A percentile compares a stretch with the other conserved stretches of the same genome.
Evolutionary conservation across 75 land plant genomes (phyloP).

Genomic region (Pseudotsuga menziesii): DNA sequence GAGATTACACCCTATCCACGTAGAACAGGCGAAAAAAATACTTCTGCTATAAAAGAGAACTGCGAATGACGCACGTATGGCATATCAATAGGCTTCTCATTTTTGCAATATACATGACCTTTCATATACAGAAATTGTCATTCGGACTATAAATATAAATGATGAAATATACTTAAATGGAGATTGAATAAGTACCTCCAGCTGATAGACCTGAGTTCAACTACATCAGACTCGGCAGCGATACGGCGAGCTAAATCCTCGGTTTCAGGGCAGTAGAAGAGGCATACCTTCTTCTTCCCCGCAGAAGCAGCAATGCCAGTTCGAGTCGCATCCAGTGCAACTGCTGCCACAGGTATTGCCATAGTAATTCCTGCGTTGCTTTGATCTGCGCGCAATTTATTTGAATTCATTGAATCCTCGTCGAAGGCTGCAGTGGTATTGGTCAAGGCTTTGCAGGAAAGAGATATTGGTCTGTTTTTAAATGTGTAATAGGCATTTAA

Average conservation of each 20-base stretch:
- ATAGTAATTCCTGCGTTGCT: neutral
- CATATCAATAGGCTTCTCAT: too few species aligned
- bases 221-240: conserved; percentile 66
- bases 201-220: conserved; percentile 69
- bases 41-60: too few species aligned
- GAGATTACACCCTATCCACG: too few species aligned
- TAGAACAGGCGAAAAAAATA: too few species aligned
- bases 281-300: conserved; percentile 49
- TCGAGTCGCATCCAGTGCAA: neutral
- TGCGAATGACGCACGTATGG: too few species aligned
- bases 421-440: neutral
- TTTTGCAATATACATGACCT: too few species aligned
- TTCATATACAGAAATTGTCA: too few species aligned
- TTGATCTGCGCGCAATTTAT: neutral
- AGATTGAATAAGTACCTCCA: conserved; percentile 55
- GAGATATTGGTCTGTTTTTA: neutral
- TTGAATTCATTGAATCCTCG: neutral
- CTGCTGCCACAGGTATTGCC: neutral
- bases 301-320: conserved; percentile 18
- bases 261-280: conserved; percentile 77
- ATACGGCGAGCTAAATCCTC: conserved; percentile 66
- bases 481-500: too few species aligned
- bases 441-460: neutral
- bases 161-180: too few species aligned
- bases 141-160: too few species aligned